Percentiles rank a stretch among this genome's conserved stretches.
Conservation (phyloP, 345 rosid genomes). For the Eucalyptus coolabah region DNA sequence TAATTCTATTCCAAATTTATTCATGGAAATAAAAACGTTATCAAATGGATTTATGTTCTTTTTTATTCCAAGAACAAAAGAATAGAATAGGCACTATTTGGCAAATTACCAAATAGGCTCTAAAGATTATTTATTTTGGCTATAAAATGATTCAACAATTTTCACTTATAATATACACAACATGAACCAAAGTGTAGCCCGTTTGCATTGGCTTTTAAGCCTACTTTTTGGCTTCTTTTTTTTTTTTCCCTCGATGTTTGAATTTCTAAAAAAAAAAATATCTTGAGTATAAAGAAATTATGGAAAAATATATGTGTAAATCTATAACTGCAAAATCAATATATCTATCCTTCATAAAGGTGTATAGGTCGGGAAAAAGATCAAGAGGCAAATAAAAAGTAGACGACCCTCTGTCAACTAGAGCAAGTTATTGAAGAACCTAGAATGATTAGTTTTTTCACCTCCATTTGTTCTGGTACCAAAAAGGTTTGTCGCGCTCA, state of each 20-base stretch:
- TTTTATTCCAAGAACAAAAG: no score
- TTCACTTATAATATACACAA: background rate
- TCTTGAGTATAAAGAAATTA: background rate
- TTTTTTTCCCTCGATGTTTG: background rate
- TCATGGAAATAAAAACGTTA: accelerated
- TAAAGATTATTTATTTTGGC: background rate
- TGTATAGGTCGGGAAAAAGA: background rate
- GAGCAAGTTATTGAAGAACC: background rate
- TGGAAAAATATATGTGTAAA: background rate
- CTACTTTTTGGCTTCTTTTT: no score
- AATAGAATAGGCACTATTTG: no score
- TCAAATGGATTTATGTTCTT: accelerated
- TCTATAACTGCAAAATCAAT: no score
- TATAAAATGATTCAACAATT: no score
- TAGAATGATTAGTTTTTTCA: background rate
- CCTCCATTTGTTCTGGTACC: background rate
- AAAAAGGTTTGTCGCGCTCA: background rate
- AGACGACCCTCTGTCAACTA: background rate
- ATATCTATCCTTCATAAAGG: background rate
- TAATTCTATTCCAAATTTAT: no score
- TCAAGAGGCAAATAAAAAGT: background rate
- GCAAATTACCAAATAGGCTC: no score
- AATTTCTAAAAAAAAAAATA: background rate
- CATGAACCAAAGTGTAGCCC: background rate
- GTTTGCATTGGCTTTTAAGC: background rate